Evolutionary conservation across 805 yeast species (phyloP), one percentile per base, ranked within the genome.

Genomic region (Saturnispora sekii): DNA sequence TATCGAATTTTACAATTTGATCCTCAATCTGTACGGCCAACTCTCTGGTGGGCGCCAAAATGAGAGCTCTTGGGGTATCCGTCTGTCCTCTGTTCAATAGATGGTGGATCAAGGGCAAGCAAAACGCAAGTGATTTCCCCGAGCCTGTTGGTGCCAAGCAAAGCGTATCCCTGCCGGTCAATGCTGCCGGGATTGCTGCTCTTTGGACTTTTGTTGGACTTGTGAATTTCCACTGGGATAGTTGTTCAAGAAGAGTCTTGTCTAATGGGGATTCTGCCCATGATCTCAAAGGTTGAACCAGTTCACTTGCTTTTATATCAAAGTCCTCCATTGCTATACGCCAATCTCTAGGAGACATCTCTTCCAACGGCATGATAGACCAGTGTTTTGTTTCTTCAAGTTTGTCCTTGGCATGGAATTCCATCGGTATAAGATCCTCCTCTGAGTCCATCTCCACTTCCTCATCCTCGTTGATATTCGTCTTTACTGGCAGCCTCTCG

Each of bases 71-170:
- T 81, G 56, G 65, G 67, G 2, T 42, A 32, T 45, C 72, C 74
- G 21, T 76, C 53, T 15, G 67, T 57, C 1, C 78, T 76, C 35
- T 66, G 56, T 61, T 73, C 63, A 63, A 50, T 12, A 82, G 65
- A 51, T 76, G 78, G 2, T 77, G 59, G 9, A 84, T 57, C 41
- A 86, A 62, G 0, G 98, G 97, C 2, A 90, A 61, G 10, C 84
- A 59, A 61, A 81, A 90, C 2, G 94, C 82, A 10, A 89, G 67
- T 0, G 98, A 90, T 59, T 93, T 90, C 54, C 98, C 98, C 1
- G 95, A 84, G 10, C 98, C 98, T 0, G 98, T 90, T 53, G 88
- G 88, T 0, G 97, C 97, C n/a, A 89, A 74, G 11, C 96, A 97
- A 16, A 89, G 70, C 2, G 85, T 68, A 59, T 90, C 96, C 18